Base-by-base conservation (phyloP, 1,284 basidiomycete genomes). In the Moesziomyces parantarcticus region DNA sequence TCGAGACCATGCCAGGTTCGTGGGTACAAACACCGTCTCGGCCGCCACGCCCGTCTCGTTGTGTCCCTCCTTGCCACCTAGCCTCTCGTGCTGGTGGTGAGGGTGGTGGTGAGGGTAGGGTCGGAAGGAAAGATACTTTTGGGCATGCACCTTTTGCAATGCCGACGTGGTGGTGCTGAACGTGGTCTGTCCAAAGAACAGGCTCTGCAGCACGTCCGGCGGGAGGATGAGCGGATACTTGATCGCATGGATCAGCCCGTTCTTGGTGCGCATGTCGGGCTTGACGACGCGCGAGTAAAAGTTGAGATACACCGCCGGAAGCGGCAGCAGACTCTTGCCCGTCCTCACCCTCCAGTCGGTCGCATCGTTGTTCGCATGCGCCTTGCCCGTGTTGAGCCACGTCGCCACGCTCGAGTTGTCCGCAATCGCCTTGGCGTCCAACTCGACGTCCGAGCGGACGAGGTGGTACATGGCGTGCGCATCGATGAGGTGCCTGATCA, bases 161-260 rank as follows among this genome's bases (percentile, higher is more conserved):
- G 45, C 64, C 36, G 68, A 87, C 73, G 58, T 89, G 84, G 42
- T 85, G 88, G 18, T 89, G 88, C 80, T 90, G 89, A 50, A 83
- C 71, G 45, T 87, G 82, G n/a, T 88, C 87, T 61, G 87, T 75
- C 62, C 63, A 59, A 88, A 75, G 85, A 90, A 91, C 16, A 88
- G 80, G 50, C 85, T 86, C 68, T 89, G 88, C 74, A 91, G 88
- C 43, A 88, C 85, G 1, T 89, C 88, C 9, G 87, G 87, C 40
- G 90, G 90, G 10, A 89, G 89, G 43, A 90, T 78, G 20, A 92
- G 83, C 1, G 90, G 89, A 70, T 86, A 86, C 76, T 87, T 86
- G 64, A 92, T 83, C 32, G 87, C 87, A 79, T 92, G 90, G 40
- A 91, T 85, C 44, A 89, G 58, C 85, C 90, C 90, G 78, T 91